Evolutionary conservation across 2,329 filamentous ascomycete species (phyloP).

Genomic region (Macroventuria anomochaeta): DNA sequence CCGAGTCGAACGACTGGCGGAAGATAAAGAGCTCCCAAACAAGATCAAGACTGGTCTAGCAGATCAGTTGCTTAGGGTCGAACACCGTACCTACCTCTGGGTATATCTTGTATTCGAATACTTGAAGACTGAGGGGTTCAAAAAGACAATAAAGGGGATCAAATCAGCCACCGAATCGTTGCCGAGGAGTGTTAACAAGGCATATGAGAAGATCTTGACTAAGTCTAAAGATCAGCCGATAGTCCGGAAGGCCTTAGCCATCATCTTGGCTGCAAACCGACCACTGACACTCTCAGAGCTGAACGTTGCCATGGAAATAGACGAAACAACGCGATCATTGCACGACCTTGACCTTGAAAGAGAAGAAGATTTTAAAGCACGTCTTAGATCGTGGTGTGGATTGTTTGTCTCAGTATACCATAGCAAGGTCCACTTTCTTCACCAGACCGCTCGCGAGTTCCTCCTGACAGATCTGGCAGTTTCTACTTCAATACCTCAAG

Average conservation of each 20-base stretch:
- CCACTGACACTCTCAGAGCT: constrained; percentile 23
- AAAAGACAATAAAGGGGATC: constrained; percentile 21
- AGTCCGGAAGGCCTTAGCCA: constrained; percentile 16
- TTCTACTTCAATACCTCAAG: constrained; percentile 3
- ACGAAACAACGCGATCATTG: constrained; percentile 2
- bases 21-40: constrained; percentile 19
- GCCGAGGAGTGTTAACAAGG: constrained; percentile 20
- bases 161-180: constrained; percentile 9
- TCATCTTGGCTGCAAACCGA: constrained; percentile 20
- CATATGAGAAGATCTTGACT: constrained; percentile 23
- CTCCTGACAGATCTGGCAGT: constrained; percentile 13
- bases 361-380: constrained; percentile 17
- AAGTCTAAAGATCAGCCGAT: constrained; percentile 19
- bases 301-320: constrained; percentile 20
- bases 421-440: constrained; percentile 20
- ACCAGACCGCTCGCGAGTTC: constrained; percentile 23
- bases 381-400: constrained; percentile 20
- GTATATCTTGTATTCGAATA: constrained; percentile 26
- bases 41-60: constrained; percentile 17
- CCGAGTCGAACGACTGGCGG: constrained; percentile 22
- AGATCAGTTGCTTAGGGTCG: constrained; percentile 17
- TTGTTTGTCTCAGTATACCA: constrained; percentile 22
- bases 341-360: constrained; percentile 18
- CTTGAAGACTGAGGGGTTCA: constrained; percentile 12
- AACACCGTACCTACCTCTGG: constrained; percentile 31